phyloP scores from a whole-genome alignment of 78 protist genomes.

The Dictyostelium firmibasis region DNA sequence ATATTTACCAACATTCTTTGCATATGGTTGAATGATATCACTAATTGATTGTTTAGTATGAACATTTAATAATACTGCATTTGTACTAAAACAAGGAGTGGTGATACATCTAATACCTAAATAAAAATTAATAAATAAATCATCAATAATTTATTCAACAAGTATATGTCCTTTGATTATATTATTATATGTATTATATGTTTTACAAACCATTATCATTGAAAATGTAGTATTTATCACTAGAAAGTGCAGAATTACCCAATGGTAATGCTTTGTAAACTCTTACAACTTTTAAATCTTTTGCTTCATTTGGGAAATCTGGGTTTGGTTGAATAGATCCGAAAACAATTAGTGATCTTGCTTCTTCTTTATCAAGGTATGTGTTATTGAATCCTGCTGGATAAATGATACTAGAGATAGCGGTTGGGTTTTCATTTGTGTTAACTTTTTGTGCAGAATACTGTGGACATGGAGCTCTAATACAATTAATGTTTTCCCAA shows the following conservation, averaged over 20 bases:
- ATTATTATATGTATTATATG: no score
- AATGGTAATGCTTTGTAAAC: conserved; percentile 1
- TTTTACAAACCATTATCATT: background rate
- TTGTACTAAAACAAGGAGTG: background rate
- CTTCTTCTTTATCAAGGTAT: background rate
- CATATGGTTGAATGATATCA: background rate
- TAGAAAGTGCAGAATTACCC: background rate
- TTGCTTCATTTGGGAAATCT: background rate
- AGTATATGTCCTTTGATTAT: no score
- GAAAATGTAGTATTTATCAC: background rate
- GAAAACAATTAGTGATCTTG: background rate
- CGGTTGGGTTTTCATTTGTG: background rate
- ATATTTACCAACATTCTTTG: background rate
- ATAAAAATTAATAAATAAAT: background rate
- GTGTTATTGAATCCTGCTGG: background rate
- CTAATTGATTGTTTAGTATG: background rate
- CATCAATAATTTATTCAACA: no score
- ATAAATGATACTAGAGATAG: background rate
- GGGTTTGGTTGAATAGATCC: background rate
- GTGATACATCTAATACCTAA: background rate
- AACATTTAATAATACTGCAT: background rate
- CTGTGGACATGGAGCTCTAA: conserved; percentile 7
- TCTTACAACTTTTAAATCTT: background rate
- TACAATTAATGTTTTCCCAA: background rate
- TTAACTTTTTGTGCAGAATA: background rate